These are phyloP conservation scores for Tylopilus subfusipes DNA, from an alignment of 768 basidiomycete species.

Conservation along the genomic window DNA sequence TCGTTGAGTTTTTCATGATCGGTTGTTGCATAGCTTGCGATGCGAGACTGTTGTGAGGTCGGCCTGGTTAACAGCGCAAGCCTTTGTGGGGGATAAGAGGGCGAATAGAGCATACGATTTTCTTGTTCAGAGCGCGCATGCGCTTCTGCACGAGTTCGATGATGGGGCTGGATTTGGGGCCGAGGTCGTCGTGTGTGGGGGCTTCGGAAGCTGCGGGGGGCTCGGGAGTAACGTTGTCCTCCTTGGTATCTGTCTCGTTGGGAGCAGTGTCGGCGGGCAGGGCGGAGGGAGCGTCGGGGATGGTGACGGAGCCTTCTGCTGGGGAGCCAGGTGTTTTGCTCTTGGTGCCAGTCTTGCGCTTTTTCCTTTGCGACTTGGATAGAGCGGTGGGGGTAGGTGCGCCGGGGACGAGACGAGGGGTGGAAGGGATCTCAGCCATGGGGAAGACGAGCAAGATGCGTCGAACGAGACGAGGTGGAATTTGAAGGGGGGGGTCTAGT, in stretches of 20 bases:
- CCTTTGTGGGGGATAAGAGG: neutral
- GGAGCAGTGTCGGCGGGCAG: constrained; percentile 50
- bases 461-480: constrained; percentile 4
- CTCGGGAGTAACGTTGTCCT: constrained; percentile 46
- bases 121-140: constrained; percentile 73
- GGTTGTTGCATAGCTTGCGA: constrained; percentile 65
- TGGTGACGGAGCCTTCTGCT: constrained; percentile 34
- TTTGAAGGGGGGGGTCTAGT: constrained; percentile 12
- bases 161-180: constrained; percentile 59
- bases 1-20: constrained; percentile 76
- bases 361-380: constrained; percentile 65
- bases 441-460: neutral
- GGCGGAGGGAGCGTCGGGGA: constrained; percentile 45
- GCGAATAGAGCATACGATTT: constrained; percentile 58
- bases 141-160: constrained; percentile 80
- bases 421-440: constrained; percentile 35
- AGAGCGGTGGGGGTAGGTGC: constrained; percentile 60
- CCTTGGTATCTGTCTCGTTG: constrained; percentile 44
- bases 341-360: constrained; percentile 56
- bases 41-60: constrained; percentile 52
- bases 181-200: constrained; percentile 41
- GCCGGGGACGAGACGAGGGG: constrained; percentile 70
- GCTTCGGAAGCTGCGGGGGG: constrained; percentile 40
- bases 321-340: constrained; percentile 48
- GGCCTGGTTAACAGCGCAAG: constrained; percentile 12